phyloP scores from a whole-genome alignment of 2,329 filamentous ascomycete species.

The Phialophora verrucosa region DNA sequence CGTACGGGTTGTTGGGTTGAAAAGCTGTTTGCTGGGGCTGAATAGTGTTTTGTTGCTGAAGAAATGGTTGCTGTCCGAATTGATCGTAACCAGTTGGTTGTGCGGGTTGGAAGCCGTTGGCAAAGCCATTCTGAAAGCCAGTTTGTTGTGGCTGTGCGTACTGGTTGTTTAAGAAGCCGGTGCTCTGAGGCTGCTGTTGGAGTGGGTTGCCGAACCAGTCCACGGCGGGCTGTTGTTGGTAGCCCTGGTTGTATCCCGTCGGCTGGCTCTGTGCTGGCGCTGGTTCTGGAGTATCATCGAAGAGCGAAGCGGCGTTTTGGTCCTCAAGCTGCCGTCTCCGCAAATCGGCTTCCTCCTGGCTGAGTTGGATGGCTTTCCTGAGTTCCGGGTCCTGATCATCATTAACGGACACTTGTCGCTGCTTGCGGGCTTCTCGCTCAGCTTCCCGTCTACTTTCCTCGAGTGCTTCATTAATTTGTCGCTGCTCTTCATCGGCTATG shows the following conservation, averaged over 20 bases:
- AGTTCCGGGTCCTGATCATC: conserved; percentile 88
- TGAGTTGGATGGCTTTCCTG: conserved; percentile 92
- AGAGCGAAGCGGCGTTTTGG: conserved; percentile 82
- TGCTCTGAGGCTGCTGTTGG: conserved; percentile 73
- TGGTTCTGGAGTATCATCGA: conserved; percentile 75
- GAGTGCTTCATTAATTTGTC: no score
- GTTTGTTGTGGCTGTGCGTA: conserved; percentile 71
- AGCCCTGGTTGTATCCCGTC: conserved; percentile 94
- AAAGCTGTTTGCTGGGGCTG: conserved; percentile 67
- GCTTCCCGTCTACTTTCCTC: no score
- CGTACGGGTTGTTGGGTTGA: conserved; percentile 65
- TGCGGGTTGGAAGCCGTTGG: conserved; percentile 74
- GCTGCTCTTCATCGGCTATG: no score
- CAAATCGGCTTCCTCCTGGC: conserved; percentile 86
- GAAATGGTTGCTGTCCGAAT: conserved; percentile 50
- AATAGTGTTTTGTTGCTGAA: conserved; percentile 58
- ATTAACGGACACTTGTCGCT: conserved; percentile 24
- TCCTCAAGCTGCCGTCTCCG: conserved; percentile 86
- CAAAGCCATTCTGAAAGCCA: conserved; percentile 72
- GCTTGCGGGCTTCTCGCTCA: no score
- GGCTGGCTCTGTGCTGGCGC: conserved; percentile 73
- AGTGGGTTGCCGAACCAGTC: conserved; percentile 98
- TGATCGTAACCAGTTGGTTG: conserved; percentile 49
- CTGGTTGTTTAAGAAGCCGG: conserved; percentile 70
- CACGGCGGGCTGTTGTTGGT: conserved; percentile 93